phyloP scores from a whole-genome alignment of 192 early-diverging fungal genomes.

The Pecoramyces ruminantium region DNA sequence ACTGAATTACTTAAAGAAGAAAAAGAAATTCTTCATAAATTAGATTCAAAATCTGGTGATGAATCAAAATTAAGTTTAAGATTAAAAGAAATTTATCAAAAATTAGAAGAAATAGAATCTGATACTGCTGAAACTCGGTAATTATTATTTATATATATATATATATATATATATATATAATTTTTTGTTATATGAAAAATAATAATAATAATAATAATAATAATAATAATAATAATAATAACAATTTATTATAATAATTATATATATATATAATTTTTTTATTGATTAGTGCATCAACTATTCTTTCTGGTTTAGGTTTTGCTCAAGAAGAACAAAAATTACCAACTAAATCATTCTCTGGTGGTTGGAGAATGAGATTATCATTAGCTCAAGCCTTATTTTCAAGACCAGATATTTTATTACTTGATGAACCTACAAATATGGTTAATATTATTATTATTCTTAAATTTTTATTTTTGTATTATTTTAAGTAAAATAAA shows the following conservation, averaged over 20 bases:
- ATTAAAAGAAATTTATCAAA: conserved; percentile 68
- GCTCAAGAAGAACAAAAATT: conserved; percentile 2
- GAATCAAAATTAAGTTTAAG: conserved; percentile 15
- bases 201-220: too few relatives aligned
- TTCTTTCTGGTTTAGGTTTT: conserved; percentile 2
- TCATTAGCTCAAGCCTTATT: conserved; percentile 74
- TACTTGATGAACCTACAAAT: conserved; percentile 82
- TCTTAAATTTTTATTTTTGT: too few relatives aligned
- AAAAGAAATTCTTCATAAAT: conserved; percentile 25
- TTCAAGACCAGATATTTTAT: conserved; percentile 64
- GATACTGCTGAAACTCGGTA: conserved; percentile 87
- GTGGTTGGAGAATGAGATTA: conserved; percentile 84
- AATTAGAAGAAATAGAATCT: conserved; percentile 86
- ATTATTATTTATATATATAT: not conserved
- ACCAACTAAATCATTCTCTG: conserved; percentile 39
- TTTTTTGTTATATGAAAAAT: too few relatives aligned
- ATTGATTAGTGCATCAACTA: not conserved
- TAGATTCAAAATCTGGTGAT: conserved; percentile 29
- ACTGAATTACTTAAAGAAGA: conserved; percentile 79
- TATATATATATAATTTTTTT: not conserved
- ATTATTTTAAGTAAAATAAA: conserved; percentile 10
- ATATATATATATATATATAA: too few relatives aligned
- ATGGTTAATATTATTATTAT: conserved; percentile 52
- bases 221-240: too few relatives aligned
- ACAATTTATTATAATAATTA: too few relatives aligned